Percentiles rank a stretch among this genome's conserved stretches.
phyloP scores from a whole-genome alignment of 2,329 filamentous ascomycete species.

The Phaeosphaeria sp. region DNA sequence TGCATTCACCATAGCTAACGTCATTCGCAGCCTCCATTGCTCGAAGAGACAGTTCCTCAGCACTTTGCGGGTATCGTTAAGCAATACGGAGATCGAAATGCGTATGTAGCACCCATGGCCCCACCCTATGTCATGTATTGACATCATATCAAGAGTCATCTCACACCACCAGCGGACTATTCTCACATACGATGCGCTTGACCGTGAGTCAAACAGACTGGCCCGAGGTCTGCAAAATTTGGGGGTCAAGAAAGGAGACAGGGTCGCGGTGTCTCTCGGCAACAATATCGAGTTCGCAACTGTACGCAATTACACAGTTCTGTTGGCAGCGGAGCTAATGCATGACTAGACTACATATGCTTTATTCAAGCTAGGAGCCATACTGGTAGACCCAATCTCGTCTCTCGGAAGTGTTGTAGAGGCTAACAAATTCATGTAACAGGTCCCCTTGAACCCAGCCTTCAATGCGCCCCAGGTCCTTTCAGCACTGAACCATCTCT shows the following conservation, averaged over 20 bases:
- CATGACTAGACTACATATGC: constrained; percentile 71
- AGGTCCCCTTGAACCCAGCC: constrained; percentile 88
- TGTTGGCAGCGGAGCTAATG: constrained; percentile 15
- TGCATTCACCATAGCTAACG: constrained; percentile 12
- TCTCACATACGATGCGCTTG: constrained; percentile 77
- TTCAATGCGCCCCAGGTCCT: constrained; percentile 83
- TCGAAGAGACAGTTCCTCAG: constrained; percentile 72
- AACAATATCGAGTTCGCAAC: constrained; percentile 85
- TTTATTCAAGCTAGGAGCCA: constrained; percentile 90
- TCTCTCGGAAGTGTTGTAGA: no score
- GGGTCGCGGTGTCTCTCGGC: constrained; percentile 84
- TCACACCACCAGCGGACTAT: constrained; percentile 66
- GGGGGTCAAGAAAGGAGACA: constrained; percentile 80
- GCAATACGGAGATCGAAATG: constrained; percentile 67
- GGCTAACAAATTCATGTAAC: neutral
- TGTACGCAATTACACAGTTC: constrained; percentile 50
- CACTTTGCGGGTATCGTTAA: constrained; percentile 73
- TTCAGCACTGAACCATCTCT: constrained; percentile 78
- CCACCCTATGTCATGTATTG: neutral
- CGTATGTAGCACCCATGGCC: constrained; percentile 50
- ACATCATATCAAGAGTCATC: constrained; percentile 55
- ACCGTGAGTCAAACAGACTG: constrained; percentile 76
- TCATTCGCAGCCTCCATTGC: constrained; percentile 65
- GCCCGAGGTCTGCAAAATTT: constrained; percentile 72
- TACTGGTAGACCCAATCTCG: constrained; percentile 64